phyloP scores from a whole-genome alignment of 805 yeast species.

The Barnettozyma siamensis region DNA sequence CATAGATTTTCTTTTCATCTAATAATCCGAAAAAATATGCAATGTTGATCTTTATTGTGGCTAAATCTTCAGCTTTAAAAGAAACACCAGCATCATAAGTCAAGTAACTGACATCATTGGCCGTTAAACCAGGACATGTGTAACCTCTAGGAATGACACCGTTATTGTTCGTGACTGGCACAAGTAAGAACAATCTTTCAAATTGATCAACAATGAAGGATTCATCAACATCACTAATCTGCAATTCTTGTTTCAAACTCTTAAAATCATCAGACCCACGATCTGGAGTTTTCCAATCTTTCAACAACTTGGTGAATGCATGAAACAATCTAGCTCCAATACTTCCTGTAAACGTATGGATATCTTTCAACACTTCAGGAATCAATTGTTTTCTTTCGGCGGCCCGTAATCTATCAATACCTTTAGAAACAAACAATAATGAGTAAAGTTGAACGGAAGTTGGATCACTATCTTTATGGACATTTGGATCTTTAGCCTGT shows the following conservation, averaged over 20 bases:
- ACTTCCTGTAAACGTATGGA: constrained; percentile 32
- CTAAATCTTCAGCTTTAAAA: constrained; percentile 44
- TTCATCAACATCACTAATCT: constrained; percentile 35
- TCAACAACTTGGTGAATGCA: constrained; percentile 50
- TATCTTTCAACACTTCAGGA: constrained; percentile 42
- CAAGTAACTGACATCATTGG: constrained; percentile 52
- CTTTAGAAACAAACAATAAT: constrained; percentile 61
- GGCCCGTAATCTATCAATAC: constrained; percentile 47
- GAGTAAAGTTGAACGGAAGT: constrained; percentile 54
- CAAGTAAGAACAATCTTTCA: constrained; percentile 51
- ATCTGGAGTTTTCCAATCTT: constrained; percentile 44
- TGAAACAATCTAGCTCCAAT: constrained; percentile 56
- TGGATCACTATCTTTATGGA: constrained; percentile 33
- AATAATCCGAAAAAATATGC: constrained; percentile 33
- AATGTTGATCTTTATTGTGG: constrained; percentile 35
- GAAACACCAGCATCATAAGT: constrained; percentile 64
- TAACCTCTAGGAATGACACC: constrained; percentile 38
- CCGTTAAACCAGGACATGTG: constrained; percentile 59
- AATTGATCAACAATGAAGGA: constrained; percentile 44
- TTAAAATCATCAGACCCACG: constrained; percentile 39
- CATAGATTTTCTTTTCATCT: constrained; percentile 30
- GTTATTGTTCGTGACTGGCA: constrained; percentile 37
- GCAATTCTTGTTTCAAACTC: constrained; percentile 28
- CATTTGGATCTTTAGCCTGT: constrained; percentile 57
- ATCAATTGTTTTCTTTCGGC: constrained; percentile 36